Evolutionary conservation across 2,329 filamentous ascomycete genomes (phyloP).

Genomic region (Periconia digitata): DNA sequence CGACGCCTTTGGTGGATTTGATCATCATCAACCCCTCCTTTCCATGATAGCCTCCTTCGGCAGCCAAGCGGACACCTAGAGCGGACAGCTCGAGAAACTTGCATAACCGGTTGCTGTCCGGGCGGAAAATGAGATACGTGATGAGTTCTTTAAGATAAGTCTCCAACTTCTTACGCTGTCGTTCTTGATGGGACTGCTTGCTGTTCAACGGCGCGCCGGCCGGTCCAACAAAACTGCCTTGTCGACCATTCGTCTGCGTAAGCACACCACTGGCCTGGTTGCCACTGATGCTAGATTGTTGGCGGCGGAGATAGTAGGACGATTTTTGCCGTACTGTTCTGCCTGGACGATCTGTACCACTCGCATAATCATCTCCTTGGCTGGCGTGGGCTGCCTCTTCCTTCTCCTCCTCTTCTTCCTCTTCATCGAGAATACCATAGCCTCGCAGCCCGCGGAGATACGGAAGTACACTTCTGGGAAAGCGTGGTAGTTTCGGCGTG

Average conservation of each 20-base stretch:
- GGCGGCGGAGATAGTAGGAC: slow-evolving; percentile 59
- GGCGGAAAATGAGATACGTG: slow-evolving; percentile 92
- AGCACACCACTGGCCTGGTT: slow-evolving; percentile 26
- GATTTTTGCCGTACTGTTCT: slow-evolving; percentile 57
- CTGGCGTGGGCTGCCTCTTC: slow-evolving; percentile 59
- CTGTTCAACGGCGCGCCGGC: slow-evolving; percentile 40
- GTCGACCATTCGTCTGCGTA: slow-evolving; percentile 27
- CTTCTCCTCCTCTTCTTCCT: slow-evolving; percentile 76
- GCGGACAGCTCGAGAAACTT: slow-evolving; percentile 95
- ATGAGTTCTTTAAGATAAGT: slow-evolving; percentile 92
- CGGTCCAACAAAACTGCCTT: slow-evolving; percentile 46
- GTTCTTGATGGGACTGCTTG: slow-evolving; percentile 70
- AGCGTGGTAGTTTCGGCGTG: slow-evolving; percentile 78
- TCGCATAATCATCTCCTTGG: slow-evolving; percentile 65
- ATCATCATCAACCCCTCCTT: slow-evolving; percentile 96
- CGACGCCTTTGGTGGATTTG: slow-evolving; percentile 84
- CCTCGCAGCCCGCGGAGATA: slow-evolving; percentile 81
- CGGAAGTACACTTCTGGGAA: slow-evolving; percentile 85
- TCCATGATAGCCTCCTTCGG: slow-evolving; percentile 94
- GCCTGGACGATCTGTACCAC: slow-evolving; percentile 64
- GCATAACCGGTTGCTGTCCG: slow-evolving; percentile 93
- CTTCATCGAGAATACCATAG: slow-evolving; percentile 59
- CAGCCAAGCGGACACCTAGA: slow-evolving; percentile 86
- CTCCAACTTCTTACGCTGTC: slow-evolving; percentile 81
- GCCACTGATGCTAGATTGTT: slow-evolving; percentile 57